phyloP scores from a whole-genome alignment of 768 basidiomycete genomes.

The Crassisporium funariophilum region DNA sequence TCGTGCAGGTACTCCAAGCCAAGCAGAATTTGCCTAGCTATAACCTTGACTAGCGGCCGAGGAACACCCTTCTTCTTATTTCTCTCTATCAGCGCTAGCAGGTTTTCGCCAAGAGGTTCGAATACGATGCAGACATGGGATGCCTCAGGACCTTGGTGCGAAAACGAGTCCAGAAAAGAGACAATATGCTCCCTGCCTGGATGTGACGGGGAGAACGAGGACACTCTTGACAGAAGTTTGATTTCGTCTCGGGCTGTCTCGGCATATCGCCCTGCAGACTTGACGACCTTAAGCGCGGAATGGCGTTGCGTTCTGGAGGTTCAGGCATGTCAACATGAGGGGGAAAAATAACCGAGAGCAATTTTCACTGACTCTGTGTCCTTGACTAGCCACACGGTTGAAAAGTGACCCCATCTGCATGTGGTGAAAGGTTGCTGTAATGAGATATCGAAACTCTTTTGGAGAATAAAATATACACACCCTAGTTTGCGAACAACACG shows the following conservation, averaged over 20 bases:
- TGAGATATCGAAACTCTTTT: constrained; percentile 18
- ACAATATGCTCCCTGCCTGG: constrained; percentile 82
- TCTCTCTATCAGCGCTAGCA: constrained; percentile 72
- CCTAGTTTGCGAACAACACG: constrained; percentile 88
- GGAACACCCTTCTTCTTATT: constrained; percentile 86
- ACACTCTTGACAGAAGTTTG: constrained; percentile 80
- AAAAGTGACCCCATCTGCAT: constrained; percentile 90
- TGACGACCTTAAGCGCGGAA: constrained; percentile 93
- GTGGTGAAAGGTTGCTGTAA: constrained; percentile 25
- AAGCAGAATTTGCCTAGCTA: constrained; percentile 83
- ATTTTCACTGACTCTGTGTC: constrained; percentile 62
- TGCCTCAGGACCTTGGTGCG: constrained; percentile 70
- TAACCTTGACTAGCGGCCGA: constrained; percentile 77
- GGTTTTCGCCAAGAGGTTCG: constrained; percentile 80
- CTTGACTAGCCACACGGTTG: constrained; percentile 90
- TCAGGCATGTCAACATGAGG: constrained; percentile 11
- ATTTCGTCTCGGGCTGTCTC: constrained; percentile 98
- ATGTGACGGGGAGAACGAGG: constrained; percentile 70
- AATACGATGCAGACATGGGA: constrained; percentile 91
- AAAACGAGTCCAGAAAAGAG: constrained; percentile 89
- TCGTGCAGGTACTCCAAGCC: constrained; percentile 92
- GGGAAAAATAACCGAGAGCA: constrained; percentile 6
- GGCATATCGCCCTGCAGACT: constrained; percentile 92
- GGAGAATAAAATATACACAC: constrained; percentile 36
- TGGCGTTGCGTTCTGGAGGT: constrained; percentile 63